These are phyloP conservation scores for Kalmusia sp. DNA, from an alignment of 2,329 filamentous ascomycete genomes.

Conservation along the genomic window DNA sequence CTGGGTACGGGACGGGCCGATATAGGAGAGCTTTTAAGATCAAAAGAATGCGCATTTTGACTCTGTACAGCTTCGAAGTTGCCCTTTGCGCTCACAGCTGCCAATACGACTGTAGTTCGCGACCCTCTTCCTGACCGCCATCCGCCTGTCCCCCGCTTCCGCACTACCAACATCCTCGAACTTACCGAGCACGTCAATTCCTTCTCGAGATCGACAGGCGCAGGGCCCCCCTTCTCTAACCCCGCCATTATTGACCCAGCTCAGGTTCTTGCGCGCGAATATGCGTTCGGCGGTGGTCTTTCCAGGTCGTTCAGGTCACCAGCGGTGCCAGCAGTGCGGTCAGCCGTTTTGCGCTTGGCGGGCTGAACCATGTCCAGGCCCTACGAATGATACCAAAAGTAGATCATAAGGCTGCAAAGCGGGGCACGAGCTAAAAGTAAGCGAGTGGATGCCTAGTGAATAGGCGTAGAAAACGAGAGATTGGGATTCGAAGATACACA, in stretches of 20 bases:
- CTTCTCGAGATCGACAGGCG: slow-evolving; percentile 77
- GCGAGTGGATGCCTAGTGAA: slow-evolving; percentile 4
- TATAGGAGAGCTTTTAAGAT: neutral
- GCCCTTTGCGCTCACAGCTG: neutral
- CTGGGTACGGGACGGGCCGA: slow-evolving; percentile 8
- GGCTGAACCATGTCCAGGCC: slow-evolving; percentile 9
- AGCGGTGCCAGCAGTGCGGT: slow-evolving; percentile 21
- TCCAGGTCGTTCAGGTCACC: slow-evolving; percentile 15
- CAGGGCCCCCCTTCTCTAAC: slow-evolving; percentile 46
- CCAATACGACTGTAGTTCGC: neutral
- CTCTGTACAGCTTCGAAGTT: neutral
- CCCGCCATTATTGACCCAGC: slow-evolving; percentile 39
- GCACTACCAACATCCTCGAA: slow-evolving; percentile 35
- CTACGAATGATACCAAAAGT: neutral
- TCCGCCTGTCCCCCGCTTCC: slow-evolving; percentile 14
- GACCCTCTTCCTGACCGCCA: neutral
- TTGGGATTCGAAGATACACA: neutral
- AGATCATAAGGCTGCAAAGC: neutral
- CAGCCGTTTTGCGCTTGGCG: slow-evolving; percentile 11
- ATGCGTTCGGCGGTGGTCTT: neutral
- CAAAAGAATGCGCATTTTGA: neutral
- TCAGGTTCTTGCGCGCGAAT: neutral
- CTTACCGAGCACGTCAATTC: slow-evolving; percentile 94
- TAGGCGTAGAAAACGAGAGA: neutral
- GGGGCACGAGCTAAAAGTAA: neutral